Conservation (phyloP, 1,284 basidiomycete genomes). For the Tremellales sp. region DNA sequence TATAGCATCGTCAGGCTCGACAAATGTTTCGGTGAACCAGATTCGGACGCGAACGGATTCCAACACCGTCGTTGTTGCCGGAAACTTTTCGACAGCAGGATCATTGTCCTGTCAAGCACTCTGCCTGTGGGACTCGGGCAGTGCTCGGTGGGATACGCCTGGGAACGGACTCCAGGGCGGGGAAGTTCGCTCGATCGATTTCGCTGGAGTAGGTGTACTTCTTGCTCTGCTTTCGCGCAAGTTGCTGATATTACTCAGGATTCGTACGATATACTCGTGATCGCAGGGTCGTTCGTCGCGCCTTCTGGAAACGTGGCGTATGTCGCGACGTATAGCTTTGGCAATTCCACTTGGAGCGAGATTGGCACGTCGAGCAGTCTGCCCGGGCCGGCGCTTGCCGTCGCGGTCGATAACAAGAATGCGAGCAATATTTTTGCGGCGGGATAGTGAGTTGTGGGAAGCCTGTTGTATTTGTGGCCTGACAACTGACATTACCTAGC, state of each 20-base stretch:
- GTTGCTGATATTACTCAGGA: conserved; percentile 39
- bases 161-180: conserved; percentile 74
- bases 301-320: conserved; percentile 57
- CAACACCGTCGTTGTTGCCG: conserved; percentile 72
- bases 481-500: conserved; percentile 47
- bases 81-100: conserved; percentile 77
- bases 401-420: conserved; percentile 79
- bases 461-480: too few species aligned
- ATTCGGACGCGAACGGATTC: conserved; percentile 65
- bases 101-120: conserved; percentile 70
- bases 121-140: conserved; percentile 67
- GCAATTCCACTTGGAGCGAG: conserved; percentile 67
- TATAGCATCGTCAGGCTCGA: conserved; percentile 51
- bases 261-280: conserved; percentile 60
- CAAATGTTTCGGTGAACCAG: conserved; percentile 64
- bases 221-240: not conserved
- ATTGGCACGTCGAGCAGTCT: conserved; percentile 61
- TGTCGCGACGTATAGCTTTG: conserved; percentile 67
- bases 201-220: conserved; percentile 59
- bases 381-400: conserved; percentile 83
- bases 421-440: conserved; percentile 82
- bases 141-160: conserved; percentile 72
- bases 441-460: too few species aligned
- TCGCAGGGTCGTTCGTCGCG: conserved; percentile 69
- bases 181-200: conserved; percentile 71